Percentiles rank a stretch among this genome's conserved stretches.
These are phyloP conservation scores for Microdochium bolleyi DNA, from an alignment of 2,329 filamentous ascomycete genomes.

Conservation along the genomic window DNA sequence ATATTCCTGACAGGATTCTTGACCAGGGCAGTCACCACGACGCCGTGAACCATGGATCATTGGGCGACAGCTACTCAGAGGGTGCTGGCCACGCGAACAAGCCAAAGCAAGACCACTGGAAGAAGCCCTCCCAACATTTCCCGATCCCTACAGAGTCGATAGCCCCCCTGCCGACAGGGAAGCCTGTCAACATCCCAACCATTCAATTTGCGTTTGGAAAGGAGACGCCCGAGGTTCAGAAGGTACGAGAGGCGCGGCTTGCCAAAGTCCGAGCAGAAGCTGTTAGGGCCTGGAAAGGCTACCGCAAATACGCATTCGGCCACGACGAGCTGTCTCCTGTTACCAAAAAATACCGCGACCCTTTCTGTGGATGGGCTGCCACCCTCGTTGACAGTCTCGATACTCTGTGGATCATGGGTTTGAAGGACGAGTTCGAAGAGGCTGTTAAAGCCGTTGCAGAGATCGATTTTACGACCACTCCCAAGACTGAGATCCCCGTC, in stretches of 20 bases:
- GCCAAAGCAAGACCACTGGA: conserved; percentile 41
- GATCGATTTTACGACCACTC: conserved; percentile 77
- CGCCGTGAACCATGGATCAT: background rate
- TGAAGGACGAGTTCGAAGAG: conserved; percentile 38
- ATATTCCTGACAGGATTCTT: background rate
- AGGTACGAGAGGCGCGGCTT: conserved; percentile 57
- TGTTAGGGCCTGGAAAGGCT: conserved; percentile 72
- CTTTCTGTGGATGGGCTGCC: conserved; percentile 65
- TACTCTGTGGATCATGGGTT: conserved; percentile 39
- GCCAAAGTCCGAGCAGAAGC: conserved; percentile 66
- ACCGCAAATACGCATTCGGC: conserved; percentile 71
- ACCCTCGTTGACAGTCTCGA: conserved; percentile 45
- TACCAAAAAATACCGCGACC: conserved; percentile 59
- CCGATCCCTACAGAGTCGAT: conserved; percentile 64
- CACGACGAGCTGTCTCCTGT: conserved; percentile 82
- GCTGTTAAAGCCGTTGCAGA: conserved; percentile 32
- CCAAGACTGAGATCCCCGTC: conserved; percentile 64
- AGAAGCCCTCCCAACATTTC: conserved; percentile 65
- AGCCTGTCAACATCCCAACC: conserved; percentile 60
- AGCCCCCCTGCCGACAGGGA: conserved; percentile 67
- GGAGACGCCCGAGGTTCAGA: conserved; percentile 53
- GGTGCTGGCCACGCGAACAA: background rate
- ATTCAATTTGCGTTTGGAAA: conserved; percentile 68
- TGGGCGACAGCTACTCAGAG: background rate
- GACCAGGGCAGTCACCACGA: background rate